Percentiles rank a stretch among this genome's conserved stretches.
phyloP scores from a whole-genome alignment of 2,329 filamentous ascomycete species.

The Cladophialophora yegresii region DNA sequence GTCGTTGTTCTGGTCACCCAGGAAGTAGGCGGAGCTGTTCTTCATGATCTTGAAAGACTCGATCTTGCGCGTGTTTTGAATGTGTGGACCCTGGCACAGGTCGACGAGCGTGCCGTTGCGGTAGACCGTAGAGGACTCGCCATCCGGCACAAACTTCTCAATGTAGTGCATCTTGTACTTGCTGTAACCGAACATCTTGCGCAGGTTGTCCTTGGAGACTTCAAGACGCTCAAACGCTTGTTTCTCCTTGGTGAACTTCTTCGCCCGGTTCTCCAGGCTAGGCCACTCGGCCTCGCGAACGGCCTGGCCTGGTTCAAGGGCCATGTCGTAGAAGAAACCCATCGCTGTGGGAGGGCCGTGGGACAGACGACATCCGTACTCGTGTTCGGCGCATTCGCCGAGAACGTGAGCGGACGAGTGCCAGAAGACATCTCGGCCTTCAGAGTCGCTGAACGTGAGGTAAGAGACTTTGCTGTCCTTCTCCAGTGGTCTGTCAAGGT shows the following conservation, averaged over 20 bases:
- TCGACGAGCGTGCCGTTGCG: slow-evolving; percentile 92
- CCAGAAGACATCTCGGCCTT: slow-evolving; percentile 96
- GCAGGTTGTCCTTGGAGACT: slow-evolving; percentile 84
- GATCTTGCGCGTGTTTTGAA: slow-evolving; percentile 88
- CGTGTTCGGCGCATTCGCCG: slow-evolving; percentile 88
- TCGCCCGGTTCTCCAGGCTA: slow-evolving; percentile 76
- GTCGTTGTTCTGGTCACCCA: slow-evolving; percentile 90
- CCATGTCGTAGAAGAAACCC: slow-evolving; percentile 98
- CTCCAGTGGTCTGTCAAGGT: slow-evolving; percentile 87
- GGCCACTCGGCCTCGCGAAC: slow-evolving; percentile 80
- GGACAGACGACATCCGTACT: slow-evolving; percentile 88
- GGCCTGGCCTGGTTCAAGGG: slow-evolving; percentile 67
- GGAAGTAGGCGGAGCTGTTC: slow-evolving; percentile 83
- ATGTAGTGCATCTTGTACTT: slow-evolving; percentile 99
- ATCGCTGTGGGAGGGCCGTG: slow-evolving; percentile 90
- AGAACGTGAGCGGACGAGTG: slow-evolving; percentile 93
- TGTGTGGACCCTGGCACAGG: slow-evolving; percentile 91
- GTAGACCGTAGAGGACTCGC: slow-evolving; percentile 90
- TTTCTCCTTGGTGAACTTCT: slow-evolving; percentile 91
- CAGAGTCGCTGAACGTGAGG: slow-evolving; percentile 72
- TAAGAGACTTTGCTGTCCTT: slow-evolving; percentile 81
- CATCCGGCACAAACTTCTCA: slow-evolving; percentile 84
- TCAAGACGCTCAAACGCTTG: slow-evolving; percentile 89
- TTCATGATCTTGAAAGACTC: slow-evolving; percentile 93
- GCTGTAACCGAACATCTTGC: slow-evolving; percentile 97